Conservation (phyloP, 2,329 filamentous ascomycete genomes). For the Exophiala dermatitidis region DNA sequence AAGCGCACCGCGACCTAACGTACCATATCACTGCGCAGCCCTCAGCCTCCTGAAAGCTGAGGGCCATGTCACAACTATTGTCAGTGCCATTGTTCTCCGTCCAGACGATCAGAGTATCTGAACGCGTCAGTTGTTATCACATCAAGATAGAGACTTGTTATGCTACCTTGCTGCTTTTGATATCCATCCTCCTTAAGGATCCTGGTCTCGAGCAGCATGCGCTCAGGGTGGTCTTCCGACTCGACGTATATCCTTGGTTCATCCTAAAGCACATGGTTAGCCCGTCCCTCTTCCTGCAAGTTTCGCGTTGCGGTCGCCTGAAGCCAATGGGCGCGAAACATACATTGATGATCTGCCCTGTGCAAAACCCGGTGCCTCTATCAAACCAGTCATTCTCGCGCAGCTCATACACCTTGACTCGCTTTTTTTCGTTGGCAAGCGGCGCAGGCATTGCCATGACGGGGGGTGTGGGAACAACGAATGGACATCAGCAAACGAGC, state of each 20-base stretch:
- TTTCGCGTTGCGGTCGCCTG: background rate
- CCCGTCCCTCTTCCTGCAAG: background rate
- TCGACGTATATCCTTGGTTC: conserved; percentile 84
- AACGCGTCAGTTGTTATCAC: conserved; percentile 25
- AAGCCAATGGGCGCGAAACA: conserved; percentile 31
- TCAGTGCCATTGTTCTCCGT: conserved; percentile 81
- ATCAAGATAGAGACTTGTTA: conserved; percentile 7
- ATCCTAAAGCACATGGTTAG: conserved; percentile 44
- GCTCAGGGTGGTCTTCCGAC: conserved; percentile 82
- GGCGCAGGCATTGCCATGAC: conserved; percentile 43
- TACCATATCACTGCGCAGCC: conserved; percentile 91
- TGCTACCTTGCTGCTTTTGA: conserved; percentile 85
- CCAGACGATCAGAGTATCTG: conserved; percentile 97
- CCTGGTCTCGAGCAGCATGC: conserved; percentile 77
- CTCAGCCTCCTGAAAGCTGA: conserved; percentile 96
- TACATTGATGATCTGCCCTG: conserved; percentile 67
- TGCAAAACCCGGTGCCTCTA: conserved; percentile 91
- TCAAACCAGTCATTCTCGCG: conserved; percentile 99
- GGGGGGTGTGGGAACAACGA: conserved; percentile 13
- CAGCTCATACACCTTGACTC: conserved; percentile 98
- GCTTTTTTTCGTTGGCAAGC: conserved; percentile 45
- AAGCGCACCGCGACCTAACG: conserved; percentile 28
- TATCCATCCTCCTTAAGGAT: conserved; percentile 93
- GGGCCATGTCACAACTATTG: conserved; percentile 87
- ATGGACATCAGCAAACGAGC: conserved; percentile 22